Evolutionary conservation across 352 stramenopile species (phyloP).

Genomic region (Blastocystis hominis): DNA sequence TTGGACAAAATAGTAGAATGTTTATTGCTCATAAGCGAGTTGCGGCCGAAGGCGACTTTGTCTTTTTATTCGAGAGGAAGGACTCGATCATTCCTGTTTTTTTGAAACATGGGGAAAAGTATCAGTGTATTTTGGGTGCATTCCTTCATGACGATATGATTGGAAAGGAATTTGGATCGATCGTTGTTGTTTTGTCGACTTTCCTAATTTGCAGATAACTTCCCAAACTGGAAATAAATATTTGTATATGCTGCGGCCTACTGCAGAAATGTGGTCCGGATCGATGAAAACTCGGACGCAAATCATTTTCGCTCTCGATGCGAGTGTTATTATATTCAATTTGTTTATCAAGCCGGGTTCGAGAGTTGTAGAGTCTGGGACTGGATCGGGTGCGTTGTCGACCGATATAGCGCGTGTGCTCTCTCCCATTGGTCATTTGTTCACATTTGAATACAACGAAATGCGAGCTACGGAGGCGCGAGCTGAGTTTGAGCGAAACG

Average conservation of each 20-base stretch:
- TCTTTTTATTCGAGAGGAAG: conserved; percentile 92
- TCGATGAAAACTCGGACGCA: conserved; percentile 82
- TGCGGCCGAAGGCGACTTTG: conserved; percentile 72
- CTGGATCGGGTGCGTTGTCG: conserved; percentile 74
- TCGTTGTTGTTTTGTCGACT: conserved; percentile 64
- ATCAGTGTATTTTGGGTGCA: conserved; percentile 85
- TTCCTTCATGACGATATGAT: conserved; percentile 93
- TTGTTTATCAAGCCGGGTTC: conserved; percentile 63
- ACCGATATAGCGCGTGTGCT: conserved; percentile 76
- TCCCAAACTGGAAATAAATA: conserved; percentile 69
- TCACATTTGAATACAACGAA: conserved; percentile 96
- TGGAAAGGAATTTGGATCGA: conserved; percentile 68
- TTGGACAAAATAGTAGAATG: neutral
- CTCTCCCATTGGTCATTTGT: conserved; percentile 76
- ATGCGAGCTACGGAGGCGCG: conserved; percentile 77
- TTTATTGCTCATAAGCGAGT: neutral
- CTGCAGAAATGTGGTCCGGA: conserved; percentile 88
- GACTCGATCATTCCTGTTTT: conserved; percentile 86
- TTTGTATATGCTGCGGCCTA: conserved; percentile 84
- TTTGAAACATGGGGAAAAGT: conserved; percentile 76
- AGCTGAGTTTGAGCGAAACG: conserved; percentile 84
- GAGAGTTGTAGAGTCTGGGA: conserved; percentile 78
- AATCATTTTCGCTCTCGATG: conserved; percentile 90
- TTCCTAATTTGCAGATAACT: neutral
- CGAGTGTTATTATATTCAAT: conserved; percentile 71